Evolutionary conservation across 179 eudicot genomes (phyloP).

Genomic region (Camellia oleifera): DNA sequence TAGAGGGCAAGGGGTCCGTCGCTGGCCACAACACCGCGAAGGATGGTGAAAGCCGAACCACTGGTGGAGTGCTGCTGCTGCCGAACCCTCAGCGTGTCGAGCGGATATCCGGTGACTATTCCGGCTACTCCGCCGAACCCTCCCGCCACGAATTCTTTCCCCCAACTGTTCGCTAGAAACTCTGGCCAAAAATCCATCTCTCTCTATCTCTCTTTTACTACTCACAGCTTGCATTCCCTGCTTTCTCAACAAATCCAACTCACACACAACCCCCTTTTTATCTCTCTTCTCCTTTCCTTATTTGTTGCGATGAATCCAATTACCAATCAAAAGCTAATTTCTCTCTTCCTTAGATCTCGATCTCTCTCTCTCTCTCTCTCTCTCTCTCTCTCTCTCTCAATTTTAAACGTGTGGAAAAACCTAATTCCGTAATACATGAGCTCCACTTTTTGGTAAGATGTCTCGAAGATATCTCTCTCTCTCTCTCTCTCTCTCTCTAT

Average conservation of each 20-base stretch:
- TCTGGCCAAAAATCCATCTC: conserved; percentile 96
- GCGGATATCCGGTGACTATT: conserved; percentile 74
- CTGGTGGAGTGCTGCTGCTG: conserved; percentile 59
- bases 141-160: conserved; percentile 88
- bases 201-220: no score
- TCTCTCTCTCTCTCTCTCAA: not conserved
- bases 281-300: not conserved
- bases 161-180: conserved; percentile 83
- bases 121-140: conserved; percentile 88
- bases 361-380: conserved; percentile 5
- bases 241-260: not conserved
- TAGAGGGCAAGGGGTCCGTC: conserved; percentile 70
- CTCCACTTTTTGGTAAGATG: not conserved
- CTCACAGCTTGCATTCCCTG: conserved; percentile 5
- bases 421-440: not conserved
- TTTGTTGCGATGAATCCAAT: not conserved
- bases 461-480: not conserved
- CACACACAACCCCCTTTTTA: not conserved
- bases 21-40: conserved; percentile 41
- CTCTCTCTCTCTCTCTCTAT: not conserved
- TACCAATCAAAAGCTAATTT: not conserved
- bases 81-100: conserved; percentile 72
- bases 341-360: not conserved
- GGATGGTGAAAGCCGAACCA: conserved; percentile 56
- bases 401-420: not conserved